Base-by-base conservation (phyloP, 148 eudicot genomes). In the Arbutus unedo region DNA sequence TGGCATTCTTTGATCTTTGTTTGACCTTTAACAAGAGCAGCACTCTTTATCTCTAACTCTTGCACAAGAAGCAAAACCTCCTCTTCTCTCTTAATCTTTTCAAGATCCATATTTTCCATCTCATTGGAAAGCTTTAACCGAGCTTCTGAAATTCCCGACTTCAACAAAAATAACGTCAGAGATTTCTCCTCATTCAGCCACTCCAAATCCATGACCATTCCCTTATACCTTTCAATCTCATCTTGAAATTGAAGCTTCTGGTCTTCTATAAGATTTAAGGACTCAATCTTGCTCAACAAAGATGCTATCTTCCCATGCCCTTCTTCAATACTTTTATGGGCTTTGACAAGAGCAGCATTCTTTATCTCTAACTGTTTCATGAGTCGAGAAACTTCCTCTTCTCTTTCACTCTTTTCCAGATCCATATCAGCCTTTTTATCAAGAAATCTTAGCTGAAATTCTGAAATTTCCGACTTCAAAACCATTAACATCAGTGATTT, bases 131-230 rank as follows among this genome's bases (percentile, higher is more conserved):
- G 51, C 79, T 76, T 81, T 41, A 45, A 56, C 9, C 66, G 87
- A 49, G 85, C 86, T 71, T 88, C 89, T 0, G 82, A 78, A 79
- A 85, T 71, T 75, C 88, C 91, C 23, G 91, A 87, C 80, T 79
- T 88, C 84, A 90, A 74, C 79, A 91, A 86, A 76, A 92, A 83
- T 75, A 91, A 64, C 89, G 88, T 88, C 23, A 91, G 53, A 25
- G 95, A 91, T 51, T 88, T 74, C 72, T 94, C 98, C 76, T 91
- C 92, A 82, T 92, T 93, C 84, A 92, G 92, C 86, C 86, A 47
- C 89, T 86, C 92, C 73, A 95, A 64, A 68, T 88, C 86, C 16
- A 88, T 82, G 51, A 89, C 78, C 60, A 83, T 21, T 8, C 68
- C 68, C 68, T 7, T 62, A n/a, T 21, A 31, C 68, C 68, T 62